Evolutionary conservation across 345 rosid species (phyloP).

Genomic region (Bruguiera sexangula): DNA sequence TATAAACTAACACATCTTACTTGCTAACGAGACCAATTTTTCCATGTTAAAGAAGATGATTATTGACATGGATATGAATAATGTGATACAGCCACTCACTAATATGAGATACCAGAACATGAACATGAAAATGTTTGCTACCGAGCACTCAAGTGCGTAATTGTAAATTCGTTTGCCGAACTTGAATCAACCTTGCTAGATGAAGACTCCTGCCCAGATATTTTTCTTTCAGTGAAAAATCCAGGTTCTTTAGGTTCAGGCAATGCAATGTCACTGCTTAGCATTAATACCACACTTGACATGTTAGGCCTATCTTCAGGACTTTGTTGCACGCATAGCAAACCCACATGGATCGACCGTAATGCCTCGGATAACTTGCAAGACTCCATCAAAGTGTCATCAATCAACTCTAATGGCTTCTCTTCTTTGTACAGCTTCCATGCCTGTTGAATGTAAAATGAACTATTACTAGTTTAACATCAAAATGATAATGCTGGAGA

Average conservation of each 20-base stretch:
- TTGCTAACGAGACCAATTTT: too few species aligned
- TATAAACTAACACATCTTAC: too few species aligned
- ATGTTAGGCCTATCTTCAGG: conserved; percentile 28
- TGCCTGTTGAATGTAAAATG: conserved; percentile 10
- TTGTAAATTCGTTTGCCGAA: conserved; percentile 13
- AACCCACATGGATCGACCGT: conserved; percentile 22
- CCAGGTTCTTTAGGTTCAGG: conserved; percentile 29
- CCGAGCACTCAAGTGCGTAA: conserved; percentile 18
- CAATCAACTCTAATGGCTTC: conserved; percentile 13
- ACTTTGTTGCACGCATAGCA: conserved; percentile 28
- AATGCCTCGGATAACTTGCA: conserved; percentile 1
- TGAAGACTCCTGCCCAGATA: conserved; percentile 10
- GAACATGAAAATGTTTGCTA: not conserved
- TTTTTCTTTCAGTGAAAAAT: conserved; percentile 23
- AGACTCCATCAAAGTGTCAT: conserved; percentile 1
- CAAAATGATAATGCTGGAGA: not conserved
- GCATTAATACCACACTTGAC: conserved; percentile 27
- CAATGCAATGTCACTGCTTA: conserved; percentile 17
- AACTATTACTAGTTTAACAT: not conserved
- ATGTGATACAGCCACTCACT: not conserved
- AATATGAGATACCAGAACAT: not conserved
- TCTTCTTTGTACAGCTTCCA: conserved; percentile 25
- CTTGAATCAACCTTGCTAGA: conserved; percentile 11
- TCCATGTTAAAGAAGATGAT: too few species aligned
- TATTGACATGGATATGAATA: too few species aligned